Percentiles rank a stretch among this genome's conserved stretches.
phyloP scores from a whole-genome alignment of 2,329 filamentous ascomycete genomes.

The Aspergillus japonicus region DNA sequence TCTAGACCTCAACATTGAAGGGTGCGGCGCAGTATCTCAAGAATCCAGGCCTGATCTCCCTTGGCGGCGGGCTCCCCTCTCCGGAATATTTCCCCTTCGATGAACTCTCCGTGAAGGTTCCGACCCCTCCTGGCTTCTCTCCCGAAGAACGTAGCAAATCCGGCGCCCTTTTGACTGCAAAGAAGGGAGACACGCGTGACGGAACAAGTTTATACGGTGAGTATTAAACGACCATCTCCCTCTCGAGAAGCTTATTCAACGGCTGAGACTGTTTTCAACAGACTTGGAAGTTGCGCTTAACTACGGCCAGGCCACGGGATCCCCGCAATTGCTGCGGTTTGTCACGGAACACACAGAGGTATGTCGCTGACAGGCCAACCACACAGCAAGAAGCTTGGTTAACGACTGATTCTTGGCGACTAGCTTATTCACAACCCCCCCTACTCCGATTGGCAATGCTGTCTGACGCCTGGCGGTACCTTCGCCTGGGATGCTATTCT shows the following conservation, averaged over 20 bases:
- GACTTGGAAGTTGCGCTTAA: conserved; percentile 90
- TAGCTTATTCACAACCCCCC: conserved; percentile 76
- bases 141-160: conserved; percentile 63
- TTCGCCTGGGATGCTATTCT: conserved; percentile 79
- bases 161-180: conserved; percentile 63
- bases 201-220: conserved; percentile 55
- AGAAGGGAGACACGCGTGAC: conserved; percentile 78
- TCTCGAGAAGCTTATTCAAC: background rate
- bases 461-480: conserved; percentile 81
- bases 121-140: conserved; percentile 66
- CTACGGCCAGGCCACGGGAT: conserved; percentile 84
- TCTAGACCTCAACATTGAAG: conserved; percentile 72
- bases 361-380: conserved; percentile 1
- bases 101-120: conserved; percentile 71
- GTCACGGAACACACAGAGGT: conserved; percentile 91
- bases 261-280: conserved; percentile 19
- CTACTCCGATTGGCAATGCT: conserved; percentile 86
- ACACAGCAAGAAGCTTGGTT: background rate
- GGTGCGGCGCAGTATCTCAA: conserved; percentile 75
- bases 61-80: conserved; percentile 88
- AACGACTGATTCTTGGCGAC: conserved; percentile 11
- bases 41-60: conserved; percentile 80
- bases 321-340: conserved; percentile 83
- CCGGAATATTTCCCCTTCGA: conserved; percentile 92
- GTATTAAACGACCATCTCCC: conserved; percentile 9